Base-by-base conservation (phyloP, 768 basidiomycete genomes). In the Russula virescens region DNA sequence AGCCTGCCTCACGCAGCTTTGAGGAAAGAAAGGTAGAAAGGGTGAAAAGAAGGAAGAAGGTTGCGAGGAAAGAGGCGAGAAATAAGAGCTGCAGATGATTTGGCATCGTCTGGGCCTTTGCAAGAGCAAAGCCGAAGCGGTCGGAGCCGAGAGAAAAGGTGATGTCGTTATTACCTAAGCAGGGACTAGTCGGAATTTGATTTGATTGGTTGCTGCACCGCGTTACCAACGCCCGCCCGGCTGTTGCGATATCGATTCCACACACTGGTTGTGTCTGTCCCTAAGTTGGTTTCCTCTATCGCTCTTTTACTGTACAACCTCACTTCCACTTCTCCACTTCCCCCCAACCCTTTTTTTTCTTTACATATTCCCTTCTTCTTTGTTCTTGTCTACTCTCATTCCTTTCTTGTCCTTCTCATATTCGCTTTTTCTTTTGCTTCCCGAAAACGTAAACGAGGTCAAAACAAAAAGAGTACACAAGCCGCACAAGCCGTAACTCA, bases 41-140 rank as follows among this genome's bases (percentile, higher is more conserved):
- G 62, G 75, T 58, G 69, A 83, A 66, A 73, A 89, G 85, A 59
- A 75, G 23, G 35, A 71, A 35, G 64, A 86, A 79, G 52, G 81
- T 76, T 68, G 69, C 56, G 68, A 80, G 52, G 69, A 86, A 82
- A 25, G 87, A 79, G 55, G 73, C 63, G 48, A 88, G 69, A 69
- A 88, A 87, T 14, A 78, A 77, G 55, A 78, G 62, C 68, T 88
- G 87, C 62, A 74, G 71, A 60, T 71, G 73, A 78, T 86, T 87
- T 52, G 81, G 80, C 84, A 86, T 85, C 6, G 10, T 2, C 38
- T 14, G 13, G 6, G 38, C 5, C 38, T 38, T 38, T 16, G 11
- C 21, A n/a, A n/a, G 34, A 26, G 18, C 8, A 34, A n/a, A n/a
- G n/a, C n/a, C 8, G 31, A 25, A 14, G 21, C 62, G 54, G 16